Percentiles rank a stretch among this genome's conserved stretches.
These are phyloP conservation scores for Populus hybrid DNA, from an alignment of 441 rosid species.

Conservation along the genomic window DNA sequence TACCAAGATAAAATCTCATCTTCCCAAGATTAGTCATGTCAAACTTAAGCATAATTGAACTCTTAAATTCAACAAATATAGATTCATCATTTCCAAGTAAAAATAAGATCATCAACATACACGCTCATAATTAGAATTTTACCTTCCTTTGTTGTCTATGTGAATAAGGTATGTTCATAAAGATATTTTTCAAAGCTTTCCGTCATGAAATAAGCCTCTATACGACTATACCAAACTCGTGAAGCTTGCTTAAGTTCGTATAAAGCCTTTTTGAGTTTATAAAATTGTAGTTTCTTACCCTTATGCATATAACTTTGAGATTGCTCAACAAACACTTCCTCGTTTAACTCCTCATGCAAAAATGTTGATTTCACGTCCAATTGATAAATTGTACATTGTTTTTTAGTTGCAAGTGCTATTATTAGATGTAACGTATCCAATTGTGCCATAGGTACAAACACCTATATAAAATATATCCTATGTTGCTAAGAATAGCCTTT, in stretches of 20 bases:
- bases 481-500: background rate
- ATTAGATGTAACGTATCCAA: background rate
- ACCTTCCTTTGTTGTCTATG: background rate
- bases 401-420: background rate
- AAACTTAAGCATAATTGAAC: background rate
- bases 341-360: background rate
- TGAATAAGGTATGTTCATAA: background rate
- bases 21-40: background rate
- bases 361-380: background rate
- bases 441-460: background rate
- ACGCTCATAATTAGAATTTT: background rate
- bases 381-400: no score
- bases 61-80: background rate
- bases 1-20: background rate
- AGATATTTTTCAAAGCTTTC: no score
- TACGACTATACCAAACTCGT: background rate
- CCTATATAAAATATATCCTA: background rate
- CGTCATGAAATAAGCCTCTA: no score
- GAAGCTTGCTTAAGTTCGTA: conserved; percentile 1
- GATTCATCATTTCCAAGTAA: background rate
- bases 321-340: background rate
- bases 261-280: background rate
- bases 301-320: background rate
- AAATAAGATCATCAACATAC: conserved; percentile 1
- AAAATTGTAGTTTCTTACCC: background rate